Evolutionary conservation across 306 rosid species (phyloP), one percentile per base, ranked within the genome.

Genomic region (Fragaria nilgerrensis): DNA sequence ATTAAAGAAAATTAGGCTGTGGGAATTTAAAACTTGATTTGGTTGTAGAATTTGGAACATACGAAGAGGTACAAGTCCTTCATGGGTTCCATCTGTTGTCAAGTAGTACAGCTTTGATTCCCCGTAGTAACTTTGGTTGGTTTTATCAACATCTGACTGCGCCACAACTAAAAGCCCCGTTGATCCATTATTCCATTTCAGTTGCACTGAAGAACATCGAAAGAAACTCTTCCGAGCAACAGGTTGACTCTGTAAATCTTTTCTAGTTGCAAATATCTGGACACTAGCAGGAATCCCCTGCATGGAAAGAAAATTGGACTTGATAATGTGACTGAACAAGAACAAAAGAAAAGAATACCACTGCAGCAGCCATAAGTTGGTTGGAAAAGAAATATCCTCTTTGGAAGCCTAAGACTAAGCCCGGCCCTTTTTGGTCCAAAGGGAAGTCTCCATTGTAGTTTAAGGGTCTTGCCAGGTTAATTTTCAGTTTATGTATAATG

Each of bases 61-160:
- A 94, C 98, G 91, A 73, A 94, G 98, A 82, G 96, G 90, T 34
- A 94, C 97, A 77, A 87, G 91, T 82, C 96, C 92, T 87, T 92
- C 98, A 79, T 88, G 90, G 72, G 49, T 76, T 55, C 97, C 96
- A 82, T 94, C 97, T 3, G 95, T 92, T 65, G 98, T 90, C 82
- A 94, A 76, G 87, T 92, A 92, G 92, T 83, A 85, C 74, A 94
- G 84, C 86, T 92, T 94, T 43, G 98, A 88, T 78, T 94, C 98
- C 72, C 98, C 97, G 68, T 90, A 90, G 84, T 94, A 94, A 88
- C 98, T 94, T 76, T 94, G 98, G 83, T 94, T 94, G 79, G 97
- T 94, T 90, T 92, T 94, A 79, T 92, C 98, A 55, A 92, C 96
- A 84, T 94, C 98, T 39, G 98, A 86, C 81, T 94, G 98, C 74